Conservation (phyloP, 139 green algal species). For the Ulvella scutata region DNA sequence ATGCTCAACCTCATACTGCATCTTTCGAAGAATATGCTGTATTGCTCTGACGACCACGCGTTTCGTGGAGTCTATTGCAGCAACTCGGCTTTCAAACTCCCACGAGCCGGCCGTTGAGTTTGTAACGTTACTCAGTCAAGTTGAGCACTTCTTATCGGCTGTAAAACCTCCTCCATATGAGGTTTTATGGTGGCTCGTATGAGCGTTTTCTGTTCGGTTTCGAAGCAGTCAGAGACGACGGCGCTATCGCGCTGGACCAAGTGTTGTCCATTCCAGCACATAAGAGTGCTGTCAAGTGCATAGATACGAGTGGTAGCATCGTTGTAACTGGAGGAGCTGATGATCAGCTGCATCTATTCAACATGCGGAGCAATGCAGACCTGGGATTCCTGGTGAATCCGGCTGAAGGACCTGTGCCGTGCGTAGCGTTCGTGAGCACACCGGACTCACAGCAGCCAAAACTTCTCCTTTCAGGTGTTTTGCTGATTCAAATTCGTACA, state of each 20-base stretch:
- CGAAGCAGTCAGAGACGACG: neutral
- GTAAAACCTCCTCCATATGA: constrained; percentile 6
- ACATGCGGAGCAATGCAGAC: constrained; percentile 47
- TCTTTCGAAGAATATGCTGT: no score
- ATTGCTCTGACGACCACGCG: no score
- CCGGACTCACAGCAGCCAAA: neutral
- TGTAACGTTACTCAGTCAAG: no score
- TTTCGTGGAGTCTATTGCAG: no score
- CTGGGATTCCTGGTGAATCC: constrained; percentile 72
- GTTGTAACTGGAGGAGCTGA: constrained; percentile 57
- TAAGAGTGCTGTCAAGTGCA: constrained; percentile 48
- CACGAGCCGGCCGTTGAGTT: no score
- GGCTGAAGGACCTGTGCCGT: constrained; percentile 54
- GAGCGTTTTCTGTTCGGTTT: constrained; percentile 74
- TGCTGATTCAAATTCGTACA: no score
- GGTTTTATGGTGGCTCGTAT: constrained; percentile 53
- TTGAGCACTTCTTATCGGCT: no score
- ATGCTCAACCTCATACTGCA: no score
- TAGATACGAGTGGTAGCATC: constrained; percentile 34
- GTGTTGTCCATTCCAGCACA: neutral
- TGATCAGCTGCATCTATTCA: constrained; percentile 64
- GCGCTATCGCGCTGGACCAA: neutral
- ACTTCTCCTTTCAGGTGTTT: neutral
- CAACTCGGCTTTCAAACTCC: no score
- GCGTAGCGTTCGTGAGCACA: constrained; percentile 41